Conservation (phyloP, 345 rosid species). For the Abelmoschus esculentus region DNA sequence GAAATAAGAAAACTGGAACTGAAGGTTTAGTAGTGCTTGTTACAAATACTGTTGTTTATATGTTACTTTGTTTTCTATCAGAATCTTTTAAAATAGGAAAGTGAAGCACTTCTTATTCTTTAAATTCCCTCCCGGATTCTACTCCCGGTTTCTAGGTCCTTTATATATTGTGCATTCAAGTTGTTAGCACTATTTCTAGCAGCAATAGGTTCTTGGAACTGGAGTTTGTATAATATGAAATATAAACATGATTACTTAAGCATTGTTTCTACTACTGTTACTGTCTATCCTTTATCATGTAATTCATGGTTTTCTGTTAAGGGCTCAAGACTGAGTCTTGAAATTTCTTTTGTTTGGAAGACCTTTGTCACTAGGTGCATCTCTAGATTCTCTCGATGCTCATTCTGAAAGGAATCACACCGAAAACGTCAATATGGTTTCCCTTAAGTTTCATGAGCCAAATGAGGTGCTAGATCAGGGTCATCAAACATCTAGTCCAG, state of each 20-base stretch:
- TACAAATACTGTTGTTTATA: no score
- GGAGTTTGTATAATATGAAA: not conserved
- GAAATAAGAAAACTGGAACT: not conserved
- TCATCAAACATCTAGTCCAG: slow-evolving; percentile 32
- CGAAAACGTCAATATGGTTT: slow-evolving; percentile 23
- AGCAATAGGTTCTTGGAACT: not conserved
- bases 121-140: not conserved
- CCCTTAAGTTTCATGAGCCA: slow-evolving; percentile 27
- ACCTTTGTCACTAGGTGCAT: slow-evolving; percentile 14
- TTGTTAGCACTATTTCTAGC: not conserved
- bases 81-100: not conserved
- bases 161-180: not conserved
- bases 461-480: slow-evolving; percentile 27
- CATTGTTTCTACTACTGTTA: not conserved
- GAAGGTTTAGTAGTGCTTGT: not conserved
- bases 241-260: not conserved
- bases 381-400: slow-evolving; percentile 23
- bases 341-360: slow-evolving; percentile 17
- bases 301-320: not conserved
- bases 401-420: slow-evolving; percentile 17
- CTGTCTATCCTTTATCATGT: not conserved
- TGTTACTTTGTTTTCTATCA: not conserved
- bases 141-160: not conserved
- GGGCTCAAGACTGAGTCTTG: slow-evolving; percentile 8
- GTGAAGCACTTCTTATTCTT: not conserved